phyloP scores from a whole-genome alignment of 1,284 basidiomycete genomes.

The Volvariella surrecta region DNA sequence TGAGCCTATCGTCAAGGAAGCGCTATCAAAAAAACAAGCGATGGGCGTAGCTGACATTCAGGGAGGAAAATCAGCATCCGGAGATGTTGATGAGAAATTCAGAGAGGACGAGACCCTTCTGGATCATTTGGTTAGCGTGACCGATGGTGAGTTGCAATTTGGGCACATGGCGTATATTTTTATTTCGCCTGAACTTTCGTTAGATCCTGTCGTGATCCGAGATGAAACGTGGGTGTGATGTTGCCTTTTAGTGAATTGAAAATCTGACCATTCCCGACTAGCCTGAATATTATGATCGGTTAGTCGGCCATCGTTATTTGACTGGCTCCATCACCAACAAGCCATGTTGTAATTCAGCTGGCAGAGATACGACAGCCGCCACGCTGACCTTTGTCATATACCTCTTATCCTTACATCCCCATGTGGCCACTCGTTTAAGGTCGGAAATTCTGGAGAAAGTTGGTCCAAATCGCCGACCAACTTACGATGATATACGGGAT shows the following conservation, averaged over 20 bases:
- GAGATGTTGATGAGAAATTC: slow-evolving; percentile 7
- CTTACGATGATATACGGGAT: slow-evolving; percentile 34
- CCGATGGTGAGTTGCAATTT: slow-evolving; percentile 18
- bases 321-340: too few relatives aligned
- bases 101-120: slow-evolving; percentile 20
- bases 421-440: slow-evolving; percentile 32
- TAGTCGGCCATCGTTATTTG: too few relatives aligned
- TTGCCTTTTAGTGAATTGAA: too few relatives aligned
- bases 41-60: background rate
- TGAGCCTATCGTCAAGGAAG: slow-evolving; percentile 16
- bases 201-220: slow-evolving; percentile 15
- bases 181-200: slow-evolving; percentile 2
- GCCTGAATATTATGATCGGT: slow-evolving; percentile 8
- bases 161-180: background rate
- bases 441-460: slow-evolving; percentile 36
- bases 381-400: slow-evolving; percentile 42
- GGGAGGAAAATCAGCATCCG: background rate
- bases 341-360: background rate
- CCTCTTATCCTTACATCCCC: slow-evolving; percentile 39
- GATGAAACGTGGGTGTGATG: slow-evolving; percentile 7
- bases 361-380: slow-evolving; percentile 22
- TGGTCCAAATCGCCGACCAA: slow-evolving; percentile 29
- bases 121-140: slow-evolving; percentile 27
- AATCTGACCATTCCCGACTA: too few relatives aligned
- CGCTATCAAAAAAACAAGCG: slow-evolving; percentile 16